phyloP scores from a whole-genome alignment of 495 filamentous ascomycete species.

The Penicillium egyptiacum region DNA sequence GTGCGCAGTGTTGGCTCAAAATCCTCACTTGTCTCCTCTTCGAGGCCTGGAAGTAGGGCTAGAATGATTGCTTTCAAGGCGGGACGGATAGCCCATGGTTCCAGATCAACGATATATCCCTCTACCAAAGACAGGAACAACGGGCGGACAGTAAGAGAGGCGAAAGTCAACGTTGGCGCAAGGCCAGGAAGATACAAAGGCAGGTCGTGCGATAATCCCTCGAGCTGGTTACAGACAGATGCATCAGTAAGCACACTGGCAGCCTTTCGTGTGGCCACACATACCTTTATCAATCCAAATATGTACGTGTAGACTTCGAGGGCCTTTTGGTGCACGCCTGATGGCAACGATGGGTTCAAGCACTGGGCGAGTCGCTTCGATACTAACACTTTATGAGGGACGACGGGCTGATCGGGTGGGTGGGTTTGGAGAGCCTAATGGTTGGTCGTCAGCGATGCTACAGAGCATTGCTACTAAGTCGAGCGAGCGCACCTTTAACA shows the following conservation, averaged over 20 bases:
- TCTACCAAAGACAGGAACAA: slow-evolving; percentile 82
- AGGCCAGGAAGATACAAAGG: slow-evolving; percentile 87
- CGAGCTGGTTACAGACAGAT: slow-evolving; percentile 40
- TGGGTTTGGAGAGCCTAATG: slow-evolving; percentile 82
- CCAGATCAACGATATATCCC: slow-evolving; percentile 69
- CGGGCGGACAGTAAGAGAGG: slow-evolving; percentile 83
- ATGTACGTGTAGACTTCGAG: slow-evolving; percentile 91
- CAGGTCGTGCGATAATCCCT: slow-evolving; percentile 77
- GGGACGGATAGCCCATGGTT: slow-evolving; percentile 70
- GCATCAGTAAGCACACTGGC: slow-evolving; percentile 13
- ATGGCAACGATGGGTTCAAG: slow-evolving; percentile 86
- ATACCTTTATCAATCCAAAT: slow-evolving; percentile 56
- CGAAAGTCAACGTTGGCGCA: slow-evolving; percentile 84
- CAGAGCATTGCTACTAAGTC: slow-evolving; percentile 5
- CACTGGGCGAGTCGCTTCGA: slow-evolving; percentile 93
- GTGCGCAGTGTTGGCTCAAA: slow-evolving; percentile 84
- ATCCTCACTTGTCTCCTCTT: slow-evolving; percentile 95
- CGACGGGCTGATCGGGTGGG: slow-evolving; percentile 63
- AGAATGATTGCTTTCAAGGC: slow-evolving; percentile 87
- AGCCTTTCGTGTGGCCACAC: background rate
- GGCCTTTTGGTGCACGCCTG: slow-evolving; percentile 97
- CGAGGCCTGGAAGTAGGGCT: slow-evolving; percentile 82
- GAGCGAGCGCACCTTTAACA: slow-evolving; percentile 70
- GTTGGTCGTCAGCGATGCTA: slow-evolving; percentile 21
- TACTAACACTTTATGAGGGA: slow-evolving; percentile 82